Evolutionary conservation across 169 alveolate species (phyloP), one percentile per base, ranked within the genome.

Genomic region (Plasmodium falciparum): DNA sequence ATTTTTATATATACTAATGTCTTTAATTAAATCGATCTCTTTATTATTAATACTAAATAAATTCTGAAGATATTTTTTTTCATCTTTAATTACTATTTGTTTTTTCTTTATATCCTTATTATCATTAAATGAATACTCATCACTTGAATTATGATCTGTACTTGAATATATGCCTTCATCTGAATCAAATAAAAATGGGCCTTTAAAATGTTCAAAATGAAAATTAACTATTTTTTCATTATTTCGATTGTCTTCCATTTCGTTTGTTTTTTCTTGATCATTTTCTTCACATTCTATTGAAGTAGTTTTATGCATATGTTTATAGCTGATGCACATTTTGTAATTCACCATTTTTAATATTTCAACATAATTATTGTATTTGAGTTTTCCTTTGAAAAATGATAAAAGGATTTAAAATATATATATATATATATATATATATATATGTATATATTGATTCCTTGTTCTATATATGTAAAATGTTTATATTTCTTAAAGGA

Each of bases 311-410:
- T 59, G 20, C 47, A 70, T 2, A 67, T 73, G 22, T 7, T 33
- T 13, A 47, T 49, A 63, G 43, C 92, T 85, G 29, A 85, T 62
- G 26, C 92, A 85, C 88, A 85, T 59, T 24, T 70, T 72, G 92
- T 85, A 39, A 66, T 85, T 85, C 9, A 85, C 74, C 92, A 85
- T 85, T 85, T 85, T 85, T 70, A 85, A 45, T 24, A 85, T 71
- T 45, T 85, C 92, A 8, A 58, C 29, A 61, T 71, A 85, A 33
- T 71, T 22, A 39, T 85, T 67, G 29, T 85, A 66, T 22, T 71
- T 85, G 54, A 85, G 62, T 71, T 85, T 85, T 26, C 92, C 92
- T 85, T 22, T 11, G 58, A n/a, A 59, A 47, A 7, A 26, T 7
- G 85, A n/a, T 33, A n/a, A 72, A 9, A 50, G 54, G 15, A 52